phyloP scores from a whole-genome alignment of 1,284 basidiomycete genomes.

The Leccinum fuscescens region DNA sequence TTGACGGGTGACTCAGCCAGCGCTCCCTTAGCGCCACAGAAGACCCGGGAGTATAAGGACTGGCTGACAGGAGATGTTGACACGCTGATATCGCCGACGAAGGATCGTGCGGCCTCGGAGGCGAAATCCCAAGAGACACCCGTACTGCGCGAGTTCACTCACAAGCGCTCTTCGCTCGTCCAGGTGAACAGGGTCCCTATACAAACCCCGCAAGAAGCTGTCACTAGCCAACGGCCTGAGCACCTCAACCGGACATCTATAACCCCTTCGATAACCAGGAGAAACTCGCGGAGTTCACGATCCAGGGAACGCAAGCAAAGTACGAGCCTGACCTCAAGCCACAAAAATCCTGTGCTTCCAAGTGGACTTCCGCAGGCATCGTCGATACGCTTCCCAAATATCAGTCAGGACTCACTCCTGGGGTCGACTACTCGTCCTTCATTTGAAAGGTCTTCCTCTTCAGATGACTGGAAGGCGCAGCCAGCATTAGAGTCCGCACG shows the following conservation, averaged over 20 bases:
- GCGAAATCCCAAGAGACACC: constrained; percentile 35
- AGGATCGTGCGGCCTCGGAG: constrained; percentile 19
- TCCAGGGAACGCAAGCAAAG: constrained; percentile 28
- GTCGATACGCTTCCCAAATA: constrained; percentile 12
- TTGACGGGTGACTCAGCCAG: constrained; percentile 12
- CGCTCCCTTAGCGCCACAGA: constrained; percentile 15
- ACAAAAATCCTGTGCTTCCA: constrained; percentile 15
- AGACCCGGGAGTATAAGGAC: constrained; percentile 44
- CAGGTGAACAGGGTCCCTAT: constrained; percentile 49
- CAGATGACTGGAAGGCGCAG: constrained; percentile 18
- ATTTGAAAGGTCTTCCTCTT: constrained; percentile 16
- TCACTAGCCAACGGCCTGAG: constrained; percentile 40
- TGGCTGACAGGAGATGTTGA: constrained; percentile 72
- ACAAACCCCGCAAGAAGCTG: constrained; percentile 46
- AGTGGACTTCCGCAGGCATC: constrained; percentile 13
- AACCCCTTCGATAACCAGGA: constrained; percentile 25
- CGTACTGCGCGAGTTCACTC: constrained; percentile 62
- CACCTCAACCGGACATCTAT: constrained; percentile 19
- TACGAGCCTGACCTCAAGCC: constrained; percentile 5
- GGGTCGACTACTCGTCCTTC: constrained; percentile 11
- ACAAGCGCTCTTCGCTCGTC: constrained; percentile 67
- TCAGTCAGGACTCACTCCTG: constrained; percentile 7
- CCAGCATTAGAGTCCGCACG: constrained; percentile 15
- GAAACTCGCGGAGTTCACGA: constrained; percentile 27
- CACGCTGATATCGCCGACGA: constrained; percentile 19